Percentiles rank a stretch among this genome's conserved stretches.
These are phyloP conservation scores for Colletotrichum sp. DNA, from an alignment of 2,329 filamentous ascomycete genomes.

Conservation along the genomic window DNA sequence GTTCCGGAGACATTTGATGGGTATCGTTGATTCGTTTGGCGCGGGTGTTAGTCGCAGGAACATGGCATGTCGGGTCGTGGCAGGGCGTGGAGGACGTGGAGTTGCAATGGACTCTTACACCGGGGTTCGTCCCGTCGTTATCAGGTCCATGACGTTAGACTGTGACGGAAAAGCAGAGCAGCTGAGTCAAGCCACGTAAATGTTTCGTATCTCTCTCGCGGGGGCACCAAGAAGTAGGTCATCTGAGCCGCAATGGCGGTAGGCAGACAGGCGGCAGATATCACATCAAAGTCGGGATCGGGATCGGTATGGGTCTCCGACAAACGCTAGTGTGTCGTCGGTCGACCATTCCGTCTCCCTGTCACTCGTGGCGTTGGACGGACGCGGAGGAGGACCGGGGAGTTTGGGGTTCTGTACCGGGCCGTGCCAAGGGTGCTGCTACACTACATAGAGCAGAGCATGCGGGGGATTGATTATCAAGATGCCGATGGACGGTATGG, in stretches of 20 bases:
- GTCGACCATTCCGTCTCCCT: neutral
- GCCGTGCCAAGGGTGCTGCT: neutral
- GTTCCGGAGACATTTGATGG: neutral
- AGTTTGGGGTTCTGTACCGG: neutral
- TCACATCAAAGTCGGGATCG: neutral
- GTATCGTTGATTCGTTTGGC: neutral
- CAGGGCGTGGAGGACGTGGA: neutral
- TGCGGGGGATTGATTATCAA: neutral
- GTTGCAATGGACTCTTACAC: neutral
- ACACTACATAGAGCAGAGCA: neutral
- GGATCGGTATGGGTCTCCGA: constrained; percentile 7
- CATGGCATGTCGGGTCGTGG: neutral
- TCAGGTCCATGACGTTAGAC: neutral
- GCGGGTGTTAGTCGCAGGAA: neutral
- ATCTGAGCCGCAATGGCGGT: neutral
- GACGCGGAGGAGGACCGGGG: neutral
- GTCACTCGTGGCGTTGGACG: neutral
- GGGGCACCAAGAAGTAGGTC: neutral
- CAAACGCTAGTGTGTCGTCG: neutral
- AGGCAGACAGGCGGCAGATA: neutral
- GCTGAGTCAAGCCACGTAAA: neutral
- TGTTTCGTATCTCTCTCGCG: neutral
- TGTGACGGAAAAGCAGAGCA: neutral
- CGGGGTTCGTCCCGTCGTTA: neutral
- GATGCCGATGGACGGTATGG: neutral